Conservation (phyloP, 2,329 filamentous ascomycete species). For the Tolypocladium paradoxum region DNA sequence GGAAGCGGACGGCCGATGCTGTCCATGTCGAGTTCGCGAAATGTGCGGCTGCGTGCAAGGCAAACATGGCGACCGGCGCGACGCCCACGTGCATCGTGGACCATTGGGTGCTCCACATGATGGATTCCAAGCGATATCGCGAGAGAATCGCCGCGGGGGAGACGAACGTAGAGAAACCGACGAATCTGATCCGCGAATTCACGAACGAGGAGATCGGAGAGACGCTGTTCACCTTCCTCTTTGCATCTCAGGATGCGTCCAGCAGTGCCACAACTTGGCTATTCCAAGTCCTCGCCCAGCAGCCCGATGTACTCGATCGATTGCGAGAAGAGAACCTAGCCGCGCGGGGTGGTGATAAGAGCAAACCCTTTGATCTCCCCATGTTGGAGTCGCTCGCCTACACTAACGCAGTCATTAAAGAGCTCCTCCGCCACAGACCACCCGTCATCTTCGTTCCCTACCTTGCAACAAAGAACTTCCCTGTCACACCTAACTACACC, state of each 20-base stretch:
- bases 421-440: conserved; percentile 38
- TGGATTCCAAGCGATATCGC: conserved; percentile 57
- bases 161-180: conserved; percentile 27
- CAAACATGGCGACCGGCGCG: conserved; percentile 59
- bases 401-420: conserved; percentile 41
- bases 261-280: conserved; percentile 43
- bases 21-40: conserved; percentile 59
- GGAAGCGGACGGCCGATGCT: conserved; percentile 64
- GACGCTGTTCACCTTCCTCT: conserved; percentile 42
- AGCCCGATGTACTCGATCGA: conserved; percentile 34
- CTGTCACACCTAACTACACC: conserved; percentile 35
- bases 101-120: conserved; percentile 65
- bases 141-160: conserved; percentile 51
- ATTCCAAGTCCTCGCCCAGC: conserved; percentile 39
- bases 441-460: conserved; percentile 46
- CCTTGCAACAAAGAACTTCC: conserved; percentile 34
- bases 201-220: conserved; percentile 36
- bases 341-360: conserved; percentile 29
- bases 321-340: conserved; percentile 36
- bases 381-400: conserved; percentile 40
- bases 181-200: conserved; percentile 38
- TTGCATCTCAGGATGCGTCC: conserved; percentile 42
- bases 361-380: conserved; percentile 26
- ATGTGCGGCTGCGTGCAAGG: conserved; percentile 61
- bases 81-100: conserved; percentile 65